Evolutionary conservation across 371 early-diverging fungal species (phyloP).

Genomic region (Syncephalastrum contaminatum): DNA sequence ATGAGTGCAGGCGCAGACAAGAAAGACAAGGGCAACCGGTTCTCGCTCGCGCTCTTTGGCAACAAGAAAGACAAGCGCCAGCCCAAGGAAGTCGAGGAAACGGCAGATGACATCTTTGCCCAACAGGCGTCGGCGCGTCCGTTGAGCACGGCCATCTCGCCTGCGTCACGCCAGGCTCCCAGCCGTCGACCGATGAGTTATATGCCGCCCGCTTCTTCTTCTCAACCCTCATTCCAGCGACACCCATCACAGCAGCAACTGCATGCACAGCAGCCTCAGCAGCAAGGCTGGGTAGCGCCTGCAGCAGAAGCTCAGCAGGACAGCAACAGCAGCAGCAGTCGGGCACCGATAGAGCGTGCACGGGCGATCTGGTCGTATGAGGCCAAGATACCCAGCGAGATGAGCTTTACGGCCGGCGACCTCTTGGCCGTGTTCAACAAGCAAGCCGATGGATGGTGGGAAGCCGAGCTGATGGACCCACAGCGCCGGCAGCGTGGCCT

Average conservation of each 20-base stretch:
- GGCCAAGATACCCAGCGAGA: slow-evolving; percentile 43
- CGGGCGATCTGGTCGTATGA: slow-evolving; percentile 36
- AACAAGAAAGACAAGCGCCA: slow-evolving; percentile 25
- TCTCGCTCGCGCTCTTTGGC: slow-evolving; percentile 21
- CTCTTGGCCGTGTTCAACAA: slow-evolving; percentile 34
- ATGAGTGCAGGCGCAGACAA: background rate
- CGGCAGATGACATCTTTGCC: slow-evolving; percentile 6
- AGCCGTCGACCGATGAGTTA: slow-evolving; percentile 8
- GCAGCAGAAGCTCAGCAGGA: slow-evolving; percentile 5
- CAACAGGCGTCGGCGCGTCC: slow-evolving; percentile 1
- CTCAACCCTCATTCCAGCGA: slow-evolving; percentile 1
- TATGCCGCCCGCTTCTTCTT: slow-evolving; percentile 1
- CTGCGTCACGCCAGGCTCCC: slow-evolving; percentile 6
- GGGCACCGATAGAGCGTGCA: slow-evolving; percentile 3
- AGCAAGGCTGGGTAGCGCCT: slow-evolving; percentile 1
- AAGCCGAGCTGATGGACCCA: slow-evolving; percentile 32
- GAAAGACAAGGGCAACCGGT: slow-evolving; percentile 16
- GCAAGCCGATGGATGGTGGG: slow-evolving; percentile 55
- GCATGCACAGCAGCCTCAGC: slow-evolving; percentile 9
- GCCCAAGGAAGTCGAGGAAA: slow-evolving; percentile 13
- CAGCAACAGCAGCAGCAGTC: slow-evolving; percentile 2
- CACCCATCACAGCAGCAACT: slow-evolving; percentile 10
- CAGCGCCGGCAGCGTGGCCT: slow-evolving; percentile 32
- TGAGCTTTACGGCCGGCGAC: slow-evolving; percentile 42
- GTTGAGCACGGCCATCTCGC: slow-evolving; percentile 2